Evolutionary conservation across 2,329 filamentous ascomycete species (phyloP).

Genomic region (Penicillium hesseltinei): DNA sequence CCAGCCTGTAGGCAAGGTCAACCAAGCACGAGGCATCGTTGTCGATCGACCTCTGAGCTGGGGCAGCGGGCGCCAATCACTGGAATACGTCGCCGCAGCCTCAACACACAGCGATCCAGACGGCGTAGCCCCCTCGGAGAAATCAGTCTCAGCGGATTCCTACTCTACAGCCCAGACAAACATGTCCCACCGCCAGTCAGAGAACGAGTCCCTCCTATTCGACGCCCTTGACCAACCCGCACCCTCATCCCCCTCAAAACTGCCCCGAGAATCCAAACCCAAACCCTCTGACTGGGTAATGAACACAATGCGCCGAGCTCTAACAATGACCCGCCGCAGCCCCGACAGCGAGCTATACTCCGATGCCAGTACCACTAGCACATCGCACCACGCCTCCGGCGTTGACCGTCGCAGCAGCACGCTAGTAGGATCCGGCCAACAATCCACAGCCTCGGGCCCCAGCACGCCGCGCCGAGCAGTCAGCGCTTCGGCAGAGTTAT

Average conservation of each 20-base stretch:
- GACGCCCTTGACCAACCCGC: constrained; percentile 35
- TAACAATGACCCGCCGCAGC: constrained; percentile 46
- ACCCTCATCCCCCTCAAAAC: constrained; percentile 27
- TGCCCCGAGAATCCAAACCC: constrained; percentile 29
- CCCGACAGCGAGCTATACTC: constrained; percentile 19
- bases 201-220: constrained; percentile 53
- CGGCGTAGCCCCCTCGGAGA: constrained; percentile 31
- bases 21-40: constrained; percentile 18
- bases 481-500: constrained; percentile 49
- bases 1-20: constrained; percentile 19
- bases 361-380: neutral
- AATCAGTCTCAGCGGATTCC: constrained; percentile 48
- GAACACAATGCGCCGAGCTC: constrained; percentile 65
- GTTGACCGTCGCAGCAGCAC: constrained; percentile 29
- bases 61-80: constrained; percentile 26
- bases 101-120: constrained; percentile 27
- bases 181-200: constrained; percentile 50
- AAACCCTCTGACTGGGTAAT: constrained; percentile 68
- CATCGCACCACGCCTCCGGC: constrained; percentile 28
- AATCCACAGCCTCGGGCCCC: constrained; percentile 6
- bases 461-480: constrained; percentile 46
- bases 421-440: constrained; percentile 16
- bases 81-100: constrained; percentile 22
- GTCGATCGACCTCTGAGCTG: constrained; percentile 25
- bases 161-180: constrained; percentile 53